Base-by-base conservation (phyloP, 2,329 filamentous ascomycete species). In the Sporothrix curviconia region DNA sequence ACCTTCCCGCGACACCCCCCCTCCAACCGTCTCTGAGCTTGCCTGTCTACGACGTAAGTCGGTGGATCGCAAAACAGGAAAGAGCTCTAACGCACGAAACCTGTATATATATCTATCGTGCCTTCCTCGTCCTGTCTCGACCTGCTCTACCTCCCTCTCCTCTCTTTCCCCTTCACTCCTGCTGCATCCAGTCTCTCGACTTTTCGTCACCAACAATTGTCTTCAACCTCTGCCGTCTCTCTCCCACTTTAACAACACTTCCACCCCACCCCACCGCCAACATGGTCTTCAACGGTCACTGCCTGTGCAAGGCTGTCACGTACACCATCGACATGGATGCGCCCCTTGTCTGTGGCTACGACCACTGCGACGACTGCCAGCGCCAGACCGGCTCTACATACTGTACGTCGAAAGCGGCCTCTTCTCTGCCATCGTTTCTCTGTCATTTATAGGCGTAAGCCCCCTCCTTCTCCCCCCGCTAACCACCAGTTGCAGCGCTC, bases 351-450 rank as follows among this genome's bases (percentile, higher is more conserved):
- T 81, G 80, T 53, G 84, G 79, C 62, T 87, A 87, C 69, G 86
- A 87, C 68, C 84, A 87, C 76, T 87, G 84, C 66, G 84, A 87
- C 67, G 84, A 87, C 72, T 87, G 84, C 78, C 84, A 87, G 72
- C 83, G 84, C 67, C 84, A 87, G 73, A 80, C 73, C 52, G 84
- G 84, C 62, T 86, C 83, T 17, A 86, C 84, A 58, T 87, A 87
- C 71, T 87, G 81, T 84, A 71, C 62, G 79, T 68, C 25, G 32
- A 17, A 46, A 30, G 25, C 46, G 30, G 19, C 22, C 14, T 39
- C 14, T 47, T 30, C 17, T 32, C 28, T 32, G 28, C 28, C 28
- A 5, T 30, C 3, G 2, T 30, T 47, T 25, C 24, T 12, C 36
- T 34, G 39, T 9, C 14, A 30, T 22, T 5, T 15, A 6, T 15